phyloP scores from a whole-genome alignment of 2,329 filamentous ascomycete genomes.

The Orbilia brochopaga region DNA sequence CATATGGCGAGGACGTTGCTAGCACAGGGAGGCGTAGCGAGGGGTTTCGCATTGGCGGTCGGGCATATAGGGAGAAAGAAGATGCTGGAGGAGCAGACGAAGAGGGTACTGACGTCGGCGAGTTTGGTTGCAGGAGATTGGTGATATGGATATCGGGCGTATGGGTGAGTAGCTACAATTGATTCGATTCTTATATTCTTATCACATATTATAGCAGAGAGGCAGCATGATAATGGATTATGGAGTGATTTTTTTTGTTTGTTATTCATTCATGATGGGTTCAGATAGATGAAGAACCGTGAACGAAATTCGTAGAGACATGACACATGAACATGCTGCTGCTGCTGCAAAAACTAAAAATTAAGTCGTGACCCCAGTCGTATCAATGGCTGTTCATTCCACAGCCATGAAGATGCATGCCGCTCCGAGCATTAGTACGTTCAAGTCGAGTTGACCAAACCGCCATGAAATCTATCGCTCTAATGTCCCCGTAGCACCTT shows the following conservation, averaged over 20 bases:
- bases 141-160: constrained; percentile 1
- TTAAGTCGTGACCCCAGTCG: constrained; percentile 1
- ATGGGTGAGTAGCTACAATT: too few species aligned
- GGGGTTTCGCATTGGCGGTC: constrained; percentile 28
- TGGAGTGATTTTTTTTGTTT: not conserved
- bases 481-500: too few species aligned
- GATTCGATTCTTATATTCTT: too few species aligned
- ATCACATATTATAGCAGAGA: not conserved
- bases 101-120: constrained; percentile 29
- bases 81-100: constrained; percentile 26
- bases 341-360: constrained; percentile 3
- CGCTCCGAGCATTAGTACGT: not conserved
- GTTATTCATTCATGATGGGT: not conserved
- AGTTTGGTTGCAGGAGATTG: constrained; percentile 46
- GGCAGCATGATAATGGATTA: not conserved
- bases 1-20: constrained; percentile 38
- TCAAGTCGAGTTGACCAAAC: too few species aligned
- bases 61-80: constrained; percentile 29
- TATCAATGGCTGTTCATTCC: not conserved
- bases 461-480: too few species aligned
- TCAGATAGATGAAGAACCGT: too few species aligned
- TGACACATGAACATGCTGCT: not conserved
- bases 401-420: not conserved
- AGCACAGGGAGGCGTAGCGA: constrained; percentile 41
- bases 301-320: constrained; percentile 1